Conservation (phyloP, 164 flowering plant genomes). For the Tinospora cordifolia region DNA sequence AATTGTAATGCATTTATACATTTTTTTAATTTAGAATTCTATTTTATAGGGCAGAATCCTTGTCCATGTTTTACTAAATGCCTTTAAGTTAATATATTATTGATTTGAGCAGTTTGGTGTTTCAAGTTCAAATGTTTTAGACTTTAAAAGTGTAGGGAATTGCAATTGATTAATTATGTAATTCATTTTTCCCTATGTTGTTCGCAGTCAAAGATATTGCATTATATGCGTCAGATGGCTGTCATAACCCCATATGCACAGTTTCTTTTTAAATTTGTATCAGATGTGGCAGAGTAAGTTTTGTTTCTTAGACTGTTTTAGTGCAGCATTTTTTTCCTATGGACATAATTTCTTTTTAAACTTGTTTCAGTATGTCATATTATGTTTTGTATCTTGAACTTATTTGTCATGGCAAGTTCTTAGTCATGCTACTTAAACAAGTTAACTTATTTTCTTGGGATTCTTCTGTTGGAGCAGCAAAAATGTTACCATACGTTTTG, state of each 20-base stretch:
- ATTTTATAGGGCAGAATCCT: not conserved
- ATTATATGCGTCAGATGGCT: constrained; percentile 99
- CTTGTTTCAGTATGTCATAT: constrained; percentile 74
- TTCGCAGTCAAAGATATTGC: constrained; percentile 91
- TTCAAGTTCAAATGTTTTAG: not conserved
- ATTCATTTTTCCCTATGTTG: constrained; percentile 12
- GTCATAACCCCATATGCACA: constrained; percentile 97
- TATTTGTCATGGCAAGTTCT: not conserved
- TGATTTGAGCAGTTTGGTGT: not conserved
- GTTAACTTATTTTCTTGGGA: not conserved
- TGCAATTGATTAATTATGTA: not conserved
- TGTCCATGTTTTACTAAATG: not conserved
- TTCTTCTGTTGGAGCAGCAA: constrained; percentile 45
- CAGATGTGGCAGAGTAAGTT: constrained; percentile 74
- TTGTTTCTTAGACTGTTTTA: constrained; percentile 16
- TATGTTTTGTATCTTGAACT: constrained; percentile 21
- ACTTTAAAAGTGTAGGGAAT: not conserved
- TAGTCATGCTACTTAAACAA: not conserved
- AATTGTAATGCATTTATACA: no score
- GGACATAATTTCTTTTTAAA: constrained; percentile 78
- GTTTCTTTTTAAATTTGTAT: constrained; percentile 72
- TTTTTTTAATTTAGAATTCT: no score
- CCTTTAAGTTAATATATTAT: not conserved
- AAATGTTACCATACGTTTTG: constrained; percentile 72
- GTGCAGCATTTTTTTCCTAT: constrained; percentile 29